These are phyloP conservation scores for Cadophora gregata DNA, from an alignment of 2,329 filamentous ascomycete genomes.

Conservation along the genomic window DNA sequence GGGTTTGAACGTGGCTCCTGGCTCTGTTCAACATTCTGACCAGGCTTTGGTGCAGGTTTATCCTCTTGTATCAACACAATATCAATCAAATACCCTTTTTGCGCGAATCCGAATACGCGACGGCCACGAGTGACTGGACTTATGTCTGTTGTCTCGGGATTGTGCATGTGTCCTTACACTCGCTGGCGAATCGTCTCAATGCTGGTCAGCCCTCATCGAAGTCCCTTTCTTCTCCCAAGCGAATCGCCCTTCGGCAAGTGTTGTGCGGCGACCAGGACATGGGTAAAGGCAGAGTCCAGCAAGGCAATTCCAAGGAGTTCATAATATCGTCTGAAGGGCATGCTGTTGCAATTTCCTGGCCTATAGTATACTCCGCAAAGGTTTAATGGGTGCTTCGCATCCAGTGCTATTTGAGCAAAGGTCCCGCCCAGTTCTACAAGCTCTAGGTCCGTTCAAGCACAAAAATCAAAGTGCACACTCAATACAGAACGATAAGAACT, in stretches of 20 bases:
- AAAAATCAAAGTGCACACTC: too few species aligned
- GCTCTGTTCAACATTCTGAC: slow-evolving; percentile 9
- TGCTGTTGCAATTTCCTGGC: too few species aligned
- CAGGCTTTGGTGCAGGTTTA: background rate
- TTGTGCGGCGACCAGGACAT: background rate
- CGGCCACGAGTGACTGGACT: background rate
- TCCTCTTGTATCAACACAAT: slow-evolving; percentile 20
- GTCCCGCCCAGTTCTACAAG: too few species aligned
- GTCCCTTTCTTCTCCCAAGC: background rate
- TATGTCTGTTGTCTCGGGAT: background rate
- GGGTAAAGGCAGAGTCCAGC: background rate
- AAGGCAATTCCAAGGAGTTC: background rate
- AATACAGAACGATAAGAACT: too few species aligned
- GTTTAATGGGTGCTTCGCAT: too few species aligned
- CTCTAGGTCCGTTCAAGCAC: too few species aligned
- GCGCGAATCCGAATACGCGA: background rate
- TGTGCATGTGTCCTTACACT: background rate
- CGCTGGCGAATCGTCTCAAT: background rate
- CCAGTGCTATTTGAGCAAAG: too few species aligned
- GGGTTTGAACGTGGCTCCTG: background rate
- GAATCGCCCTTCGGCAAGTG: background rate
- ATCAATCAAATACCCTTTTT: slow-evolving; percentile 20
- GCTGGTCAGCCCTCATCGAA: background rate
- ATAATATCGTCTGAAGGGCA: background rate
- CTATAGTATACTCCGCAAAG: too few species aligned